Evolutionary conservation across 202 grass and related monocot species (phyloP), one percentile per base, ranked within the genome.

Genomic region (Zoysia matrella): DNA sequence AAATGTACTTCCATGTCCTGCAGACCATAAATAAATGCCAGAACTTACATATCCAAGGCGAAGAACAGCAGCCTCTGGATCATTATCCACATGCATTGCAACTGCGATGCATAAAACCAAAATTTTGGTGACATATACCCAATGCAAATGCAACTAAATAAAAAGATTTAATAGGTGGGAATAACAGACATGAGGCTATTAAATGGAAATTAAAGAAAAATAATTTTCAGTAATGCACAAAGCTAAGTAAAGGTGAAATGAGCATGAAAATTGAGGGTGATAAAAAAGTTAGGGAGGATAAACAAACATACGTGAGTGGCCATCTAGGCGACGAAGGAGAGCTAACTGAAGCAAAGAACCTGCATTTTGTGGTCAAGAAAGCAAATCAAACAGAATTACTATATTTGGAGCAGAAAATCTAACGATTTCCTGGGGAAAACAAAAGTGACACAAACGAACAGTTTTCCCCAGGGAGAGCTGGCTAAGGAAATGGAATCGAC

Each of bases 341-440:
- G 77, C 82, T 60, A 89, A 61, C 72, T 89, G 82, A 61, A 89
- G 87, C 39, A 89, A 46, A 47, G 87, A 89, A 49, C 87, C 87
- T 89, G 82, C 71, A 75, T 55, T 85, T 66, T 61, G 36, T 57
- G 10, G 18, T 12, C 77, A 61, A 4, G 55, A 72, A 61, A 4
- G 1, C 72, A 77, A 47, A 77, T 77, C 45, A 53, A 69, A 88
- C 22, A 3, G 66, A 80, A 72, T 57, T 62, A 52, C 2, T 41
- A 4, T 48, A 5, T 4, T 62, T 78, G 15, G 72, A 73, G 45
- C 36, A 67, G 40, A n/a, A 52, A 22, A 77, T 44, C 55, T 71
- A 76, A 40, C 68, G 18, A 61, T 52, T 65, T 65, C 49, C 30
- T 13, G 41, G 15, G 5, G 7, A 58, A 49, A 15, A 65, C 46